phyloP scores from a whole-genome alignment of 2,329 filamentous ascomycete genomes.

The Stagonosporopsis tanaceti region DNA sequence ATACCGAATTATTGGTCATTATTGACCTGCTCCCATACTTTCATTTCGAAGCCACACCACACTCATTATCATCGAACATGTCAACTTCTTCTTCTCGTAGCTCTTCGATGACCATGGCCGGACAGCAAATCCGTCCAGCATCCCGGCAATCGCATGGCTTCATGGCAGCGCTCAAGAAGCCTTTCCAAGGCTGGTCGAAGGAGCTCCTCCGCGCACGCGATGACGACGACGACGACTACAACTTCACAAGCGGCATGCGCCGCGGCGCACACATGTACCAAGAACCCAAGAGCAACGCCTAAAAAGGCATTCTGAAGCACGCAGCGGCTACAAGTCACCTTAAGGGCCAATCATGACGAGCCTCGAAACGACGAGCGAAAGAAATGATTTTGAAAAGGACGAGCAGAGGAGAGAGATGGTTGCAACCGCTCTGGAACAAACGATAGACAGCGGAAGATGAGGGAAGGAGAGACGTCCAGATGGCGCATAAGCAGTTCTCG shows the following conservation, averaged over 20 bases:
- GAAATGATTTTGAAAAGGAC: not conserved
- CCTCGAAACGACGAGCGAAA: not conserved
- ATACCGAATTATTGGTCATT: not conserved
- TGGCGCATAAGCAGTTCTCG: not conserved
- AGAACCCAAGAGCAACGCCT: slow-evolving; percentile 6
- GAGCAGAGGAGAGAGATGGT: not conserved
- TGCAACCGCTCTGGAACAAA: not conserved
- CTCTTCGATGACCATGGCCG: slow-evolving; percentile 11
- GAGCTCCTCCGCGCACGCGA: slow-evolving; percentile 44
- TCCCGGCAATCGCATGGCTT: slow-evolving; percentile 9
- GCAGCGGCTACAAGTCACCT: not conserved
- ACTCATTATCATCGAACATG: not conserved
- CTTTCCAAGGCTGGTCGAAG: slow-evolving; percentile 47
- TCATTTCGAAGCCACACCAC: not conserved
- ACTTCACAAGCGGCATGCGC: slow-evolving; percentile 39
- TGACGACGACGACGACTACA: slow-evolving; percentile 48
- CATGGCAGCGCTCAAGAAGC: slow-evolving; percentile 40
- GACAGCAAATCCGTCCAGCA: not conserved
- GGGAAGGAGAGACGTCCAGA: not conserved
- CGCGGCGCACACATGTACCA: slow-evolving; percentile 26
- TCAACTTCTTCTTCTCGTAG: slow-evolving; percentile 15
- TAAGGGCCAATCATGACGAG: not conserved
- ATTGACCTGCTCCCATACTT: not conserved
- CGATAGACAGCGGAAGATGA: too few species aligned
- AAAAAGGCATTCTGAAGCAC: not conserved